Conservation (phyloP, 768 basidiomycete species). For the Piloderma croceum region DNA sequence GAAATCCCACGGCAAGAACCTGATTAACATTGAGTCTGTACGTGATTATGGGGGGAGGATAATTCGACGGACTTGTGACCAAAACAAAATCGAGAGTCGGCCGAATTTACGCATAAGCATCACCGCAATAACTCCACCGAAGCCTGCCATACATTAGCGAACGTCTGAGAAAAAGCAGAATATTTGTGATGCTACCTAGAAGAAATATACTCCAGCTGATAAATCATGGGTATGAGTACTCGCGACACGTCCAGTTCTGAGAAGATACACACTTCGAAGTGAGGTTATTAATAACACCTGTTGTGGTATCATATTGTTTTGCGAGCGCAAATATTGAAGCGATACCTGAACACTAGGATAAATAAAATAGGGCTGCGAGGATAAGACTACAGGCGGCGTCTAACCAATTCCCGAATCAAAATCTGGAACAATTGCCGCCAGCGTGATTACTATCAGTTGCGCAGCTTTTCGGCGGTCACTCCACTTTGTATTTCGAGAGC, state of each 20-base stretch:
- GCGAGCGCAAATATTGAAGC: conserved; percentile 59
- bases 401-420: conserved; percentile 61
- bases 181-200: too few relatives aligned
- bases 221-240: too few relatives aligned
- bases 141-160: conserved; percentile 3
- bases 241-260: too few relatives aligned
- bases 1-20: conserved; percentile 53
- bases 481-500: conserved; percentile 35
- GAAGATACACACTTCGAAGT: conserved; percentile 43
- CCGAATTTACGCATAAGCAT: too few relatives aligned
- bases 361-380: not conserved
- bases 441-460: conserved; percentile 54
- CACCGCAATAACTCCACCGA: too few relatives aligned
- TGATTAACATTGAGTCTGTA: conserved; percentile 19
- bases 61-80: too few relatives aligned
- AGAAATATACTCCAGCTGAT: too few relatives aligned
- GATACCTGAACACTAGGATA: conserved; percentile 36
- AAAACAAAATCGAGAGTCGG: too few relatives aligned
- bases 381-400: conserved; percentile 6
- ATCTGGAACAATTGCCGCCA: conserved; percentile 63
- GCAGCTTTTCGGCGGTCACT: conserved; percentile 44
- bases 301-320: conserved; percentile 47
- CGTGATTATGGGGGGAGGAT: conserved; percentile 50
- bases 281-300: too few relatives aligned
- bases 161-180: not conserved